Conservation (phyloP, 1,284 basidiomycete species). For the Volvariella surrecta region DNA sequence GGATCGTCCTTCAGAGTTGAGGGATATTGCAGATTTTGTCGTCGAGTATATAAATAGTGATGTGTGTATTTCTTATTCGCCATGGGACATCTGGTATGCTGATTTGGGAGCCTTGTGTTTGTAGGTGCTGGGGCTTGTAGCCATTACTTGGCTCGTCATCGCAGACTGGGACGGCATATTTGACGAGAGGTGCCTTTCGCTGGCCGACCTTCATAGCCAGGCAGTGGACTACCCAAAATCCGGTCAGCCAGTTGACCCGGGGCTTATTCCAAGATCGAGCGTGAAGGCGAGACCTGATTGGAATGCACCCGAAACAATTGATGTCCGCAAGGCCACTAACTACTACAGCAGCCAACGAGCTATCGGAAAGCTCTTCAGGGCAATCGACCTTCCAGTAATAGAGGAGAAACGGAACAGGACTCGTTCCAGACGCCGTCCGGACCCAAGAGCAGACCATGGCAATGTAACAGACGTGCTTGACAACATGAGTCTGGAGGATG, state of each 20-base stretch:
- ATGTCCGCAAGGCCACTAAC: slow-evolving; percentile 17
- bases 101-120: too few relatives aligned
- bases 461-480: slow-evolving; percentile 12
- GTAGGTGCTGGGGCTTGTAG: slow-evolving; percentile 54
- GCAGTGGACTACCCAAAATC: slow-evolving; percentile 67
- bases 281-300: slow-evolving; percentile 43
- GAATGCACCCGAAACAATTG: slow-evolving; percentile 52
- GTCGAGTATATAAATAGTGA: slow-evolving; percentile 65
- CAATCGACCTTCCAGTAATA: slow-evolving; percentile 41
- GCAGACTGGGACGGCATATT: slow-evolving; percentile 58
- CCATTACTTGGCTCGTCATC: slow-evolving; percentile 53
- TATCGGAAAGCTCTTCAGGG: slow-evolving; percentile 50
- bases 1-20: slow-evolving; percentile 48
- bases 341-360: slow-evolving; percentile 44
- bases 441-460: slow-evolving; percentile 2
- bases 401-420: slow-evolving; percentile 10
- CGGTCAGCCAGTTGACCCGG: slow-evolving; percentile 44
- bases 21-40: slow-evolving; percentile 67
- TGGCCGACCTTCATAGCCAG: slow-evolving; percentile 62
- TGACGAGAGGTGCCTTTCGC: slow-evolving; percentile 47
- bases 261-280: slow-evolving; percentile 38
- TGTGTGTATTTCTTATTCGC: slow-evolving; percentile 28
- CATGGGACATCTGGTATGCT: neutral
- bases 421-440: slow-evolving; percentile 3
- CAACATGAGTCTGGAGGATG: slow-evolving; percentile 11